phyloP scores from a whole-genome alignment of 352 stramenopile genomes.

The Pythium brassicae region DNA sequence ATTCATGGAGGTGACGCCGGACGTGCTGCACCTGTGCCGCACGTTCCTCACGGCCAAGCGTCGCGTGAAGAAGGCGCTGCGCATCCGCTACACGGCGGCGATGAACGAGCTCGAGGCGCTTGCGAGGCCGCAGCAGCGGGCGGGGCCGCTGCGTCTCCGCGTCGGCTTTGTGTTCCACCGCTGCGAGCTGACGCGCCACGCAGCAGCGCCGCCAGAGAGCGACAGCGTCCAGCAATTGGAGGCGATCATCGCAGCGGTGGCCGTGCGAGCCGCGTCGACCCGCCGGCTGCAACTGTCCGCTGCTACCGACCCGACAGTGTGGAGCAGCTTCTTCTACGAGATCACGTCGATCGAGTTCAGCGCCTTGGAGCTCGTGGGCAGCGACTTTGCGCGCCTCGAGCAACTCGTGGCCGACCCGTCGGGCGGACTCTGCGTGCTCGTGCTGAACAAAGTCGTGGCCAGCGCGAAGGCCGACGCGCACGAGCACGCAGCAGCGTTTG shows the following conservation, averaged over 20 bases:
- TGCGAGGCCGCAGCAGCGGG: not conserved
- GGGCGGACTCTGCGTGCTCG: conserved; percentile 11
- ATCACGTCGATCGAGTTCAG: conserved; percentile 4
- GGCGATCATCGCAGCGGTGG: not conserved
- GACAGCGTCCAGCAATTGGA: not conserved
- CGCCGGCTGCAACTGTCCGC: not conserved
- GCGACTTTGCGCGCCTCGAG: conserved; percentile 7
- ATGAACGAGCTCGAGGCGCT: conserved; percentile 22
- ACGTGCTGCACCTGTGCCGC: conserved; percentile 24
- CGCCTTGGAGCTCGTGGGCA: conserved; percentile 1
- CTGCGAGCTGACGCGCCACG: not conserved
- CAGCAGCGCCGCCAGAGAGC: too few species aligned
- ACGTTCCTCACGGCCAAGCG: conserved; percentile 18
- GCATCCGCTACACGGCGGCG: conserved; percentile 14
- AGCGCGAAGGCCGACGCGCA: not conserved
- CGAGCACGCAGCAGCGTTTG: conserved; percentile 13
- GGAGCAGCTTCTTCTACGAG: conserved; percentile 5
- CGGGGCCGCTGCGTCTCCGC: not conserved
- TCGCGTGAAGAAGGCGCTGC: conserved; percentile 20
- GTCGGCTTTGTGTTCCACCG: conserved; percentile 7
- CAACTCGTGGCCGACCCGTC: not conserved
- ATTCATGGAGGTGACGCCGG: conserved; percentile 19
- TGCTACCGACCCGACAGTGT: conserved; percentile 2
- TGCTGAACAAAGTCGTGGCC: conserved; percentile 19
- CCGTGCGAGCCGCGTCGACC: not conserved